Base-by-base conservation (phyloP, 1,284 basidiomycete species). In the Pseudozyma flocculosa region DNA sequence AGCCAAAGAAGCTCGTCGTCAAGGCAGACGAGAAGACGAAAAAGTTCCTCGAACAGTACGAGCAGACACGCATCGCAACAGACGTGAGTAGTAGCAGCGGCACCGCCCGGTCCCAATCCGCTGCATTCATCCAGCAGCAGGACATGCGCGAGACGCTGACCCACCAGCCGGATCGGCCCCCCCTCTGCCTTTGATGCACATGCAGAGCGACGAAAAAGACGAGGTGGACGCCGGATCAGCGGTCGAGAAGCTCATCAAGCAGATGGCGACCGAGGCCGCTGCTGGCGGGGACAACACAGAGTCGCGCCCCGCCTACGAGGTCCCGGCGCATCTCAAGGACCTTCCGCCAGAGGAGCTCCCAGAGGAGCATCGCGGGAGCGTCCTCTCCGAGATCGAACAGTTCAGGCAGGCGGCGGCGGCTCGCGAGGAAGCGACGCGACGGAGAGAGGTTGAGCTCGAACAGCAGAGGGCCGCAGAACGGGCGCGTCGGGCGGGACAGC, bases 21-120 rank as follows among this genome's bases (percentile, higher is more conserved):
- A 94, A 93, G 80, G 90, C 90, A 43, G 92, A 96, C 76, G 91
- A 94, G 80, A 92, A 92, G 79, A 95, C 91, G 0, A 86, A 86
- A 50, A 82, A 85, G 17, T 92, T 92, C 70, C 79, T 96, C 55
- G 89, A 94, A 62, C 87, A 88, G 37, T 93, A 90, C 75, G 83
- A 86, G 48, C 82, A 86, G 19, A 87, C 88, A 61, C 84, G 88
- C 52, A 88, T 90, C 81, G 80, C 84, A 38, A 89, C 88, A 14
- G 88, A 89, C 74, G 90, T 92, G 70, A 72, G 86, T 80, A 2
- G n/a, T n/a, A n/a, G n/a, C n/a, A n/a, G n/a, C n/a, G n/a, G n/a
- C n/a, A n/a, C n/a, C n/a, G n/a, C n/a, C n/a, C n/a, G n/a, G n/a
- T n/a, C n/a, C n/a, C n/a, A n/a, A n/a, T n/a, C n/a, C n/a, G n/a